Conservation (phyloP, 2,329 filamentous ascomycete species). For the Fusarium anguioides region DNA sequence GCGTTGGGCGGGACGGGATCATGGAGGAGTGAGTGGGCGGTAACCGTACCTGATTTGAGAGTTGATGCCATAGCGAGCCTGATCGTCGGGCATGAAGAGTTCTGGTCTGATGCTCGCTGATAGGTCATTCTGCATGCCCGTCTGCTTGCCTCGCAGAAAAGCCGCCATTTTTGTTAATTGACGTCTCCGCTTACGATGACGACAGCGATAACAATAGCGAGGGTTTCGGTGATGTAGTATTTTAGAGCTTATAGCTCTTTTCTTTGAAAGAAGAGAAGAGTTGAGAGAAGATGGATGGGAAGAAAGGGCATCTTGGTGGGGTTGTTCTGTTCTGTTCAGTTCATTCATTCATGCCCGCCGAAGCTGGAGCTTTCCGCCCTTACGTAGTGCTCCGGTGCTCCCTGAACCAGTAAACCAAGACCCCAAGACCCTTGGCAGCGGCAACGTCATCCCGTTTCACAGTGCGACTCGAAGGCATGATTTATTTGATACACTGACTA, state of each 20-base stretch:
- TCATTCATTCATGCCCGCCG: too few relatives aligned
- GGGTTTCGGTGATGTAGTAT: conserved; percentile 12
- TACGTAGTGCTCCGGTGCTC: conserved; percentile 25
- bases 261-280: neutral
- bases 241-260: conserved; percentile 27
- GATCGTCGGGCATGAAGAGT: conserved; percentile 85
- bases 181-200: conserved; percentile 18
- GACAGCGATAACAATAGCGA: neutral
- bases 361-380: too few relatives aligned
- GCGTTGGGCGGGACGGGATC: conserved; percentile 1
- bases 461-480: neutral
- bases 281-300: conserved; percentile 7
- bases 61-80: conserved; percentile 83
- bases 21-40: conserved; percentile 1
- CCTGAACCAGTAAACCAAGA: neutral
- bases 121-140: conserved; percentile 90
- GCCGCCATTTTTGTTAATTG: conserved; percentile 74
- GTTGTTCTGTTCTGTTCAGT: too few relatives aligned
- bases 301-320: conserved; percentile 38
- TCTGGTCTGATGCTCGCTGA: conserved; percentile 83
- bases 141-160: conserved; percentile 91
- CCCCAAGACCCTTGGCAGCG: conserved; percentile 30
- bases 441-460: conserved; percentile 32
- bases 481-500: too few relatives aligned
- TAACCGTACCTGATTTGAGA: conserved; percentile 78